phyloP scores from a whole-genome alignment of 1,284 basidiomycete species.

The Ganoderma boninense region DNA sequence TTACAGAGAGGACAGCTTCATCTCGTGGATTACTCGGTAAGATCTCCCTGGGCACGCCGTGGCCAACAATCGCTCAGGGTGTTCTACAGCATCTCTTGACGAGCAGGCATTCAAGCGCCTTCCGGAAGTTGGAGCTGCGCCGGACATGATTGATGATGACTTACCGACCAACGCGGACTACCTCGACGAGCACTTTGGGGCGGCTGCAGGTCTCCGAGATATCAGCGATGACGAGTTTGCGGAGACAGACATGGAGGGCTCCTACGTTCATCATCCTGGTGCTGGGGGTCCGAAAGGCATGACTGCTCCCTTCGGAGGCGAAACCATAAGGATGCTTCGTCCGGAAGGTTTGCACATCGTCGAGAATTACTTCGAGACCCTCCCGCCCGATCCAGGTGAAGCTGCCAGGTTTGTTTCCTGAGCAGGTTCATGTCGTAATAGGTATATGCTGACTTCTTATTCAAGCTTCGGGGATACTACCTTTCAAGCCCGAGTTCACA shows the following conservation, averaged over 20 bases:
- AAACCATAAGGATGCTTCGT: constrained; percentile 85
- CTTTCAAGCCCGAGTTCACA: constrained; percentile 62
- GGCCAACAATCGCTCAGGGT: neutral
- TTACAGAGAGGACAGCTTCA: constrained; percentile 39
- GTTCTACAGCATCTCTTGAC: constrained; percentile 77
- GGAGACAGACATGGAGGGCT: constrained; percentile 57
- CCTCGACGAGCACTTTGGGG: constrained; percentile 82
- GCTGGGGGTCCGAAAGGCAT: constrained; percentile 50
- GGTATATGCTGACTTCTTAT: constrained; percentile 26
- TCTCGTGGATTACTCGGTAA: constrained; percentile 34
- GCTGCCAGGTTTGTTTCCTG: constrained; percentile 53
- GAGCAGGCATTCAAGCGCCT: constrained; percentile 81
- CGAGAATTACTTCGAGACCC: constrained; percentile 77
- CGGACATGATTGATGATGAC: constrained; percentile 93
- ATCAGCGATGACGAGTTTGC: constrained; percentile 76
- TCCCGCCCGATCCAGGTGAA: constrained; percentile 62
- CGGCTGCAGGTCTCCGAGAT: constrained; percentile 78
- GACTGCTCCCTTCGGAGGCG: constrained; percentile 77
- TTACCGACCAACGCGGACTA: constrained; percentile 91
- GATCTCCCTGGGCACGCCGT: constrained; percentile 1
- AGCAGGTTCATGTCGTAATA: neutral
- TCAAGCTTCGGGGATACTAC: constrained; percentile 56
- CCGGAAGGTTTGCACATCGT: constrained; percentile 63
- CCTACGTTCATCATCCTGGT: constrained; percentile 44
- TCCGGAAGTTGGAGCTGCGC: constrained; percentile 78